Conservation (phyloP, 768 basidiomycete genomes). For the Auricularia auricula-judae region DNA sequence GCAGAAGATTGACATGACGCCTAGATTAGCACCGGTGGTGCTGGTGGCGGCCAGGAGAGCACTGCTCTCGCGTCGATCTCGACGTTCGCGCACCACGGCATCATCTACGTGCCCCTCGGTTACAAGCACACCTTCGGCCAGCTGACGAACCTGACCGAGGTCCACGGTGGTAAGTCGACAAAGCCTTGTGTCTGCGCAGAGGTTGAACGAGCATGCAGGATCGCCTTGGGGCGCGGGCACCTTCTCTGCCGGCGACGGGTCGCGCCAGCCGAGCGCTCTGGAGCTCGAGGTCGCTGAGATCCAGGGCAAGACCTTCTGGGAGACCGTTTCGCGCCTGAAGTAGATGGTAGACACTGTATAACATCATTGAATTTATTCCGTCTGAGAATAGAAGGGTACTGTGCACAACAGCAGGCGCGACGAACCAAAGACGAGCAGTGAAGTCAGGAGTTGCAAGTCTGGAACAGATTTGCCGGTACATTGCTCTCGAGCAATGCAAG, state of each 20-base stretch:
- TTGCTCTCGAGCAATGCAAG: constrained; percentile 21
- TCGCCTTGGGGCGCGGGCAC: constrained; percentile 74
- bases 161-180: constrained; percentile 38
- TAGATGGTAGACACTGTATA: background rate
- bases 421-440: background rate
- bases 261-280: constrained; percentile 34
- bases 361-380: too few species aligned
- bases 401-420: background rate
- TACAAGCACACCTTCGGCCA: constrained; percentile 39
- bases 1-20: constrained; percentile 24
- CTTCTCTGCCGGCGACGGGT: constrained; percentile 34
- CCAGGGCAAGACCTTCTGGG: constrained; percentile 46
- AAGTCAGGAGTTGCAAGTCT: constrained; percentile 5
- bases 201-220: constrained; percentile 24
- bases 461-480: constrained; percentile 21
- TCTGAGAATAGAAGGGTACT: background rate
- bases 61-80: constrained; percentile 41
- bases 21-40: constrained; percentile 41
- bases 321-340: constrained; percentile 17
- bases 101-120: constrained; percentile 62
- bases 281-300: constrained; percentile 41
- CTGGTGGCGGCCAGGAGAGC: constrained; percentile 71
- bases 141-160: constrained; percentile 33
- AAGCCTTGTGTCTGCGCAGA: constrained; percentile 14
- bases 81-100: constrained; percentile 61